Evolutionary conservation across 2,329 filamentous ascomycete species (phyloP).

Genomic region (Paracoccidioides brasiliensis): DNA sequence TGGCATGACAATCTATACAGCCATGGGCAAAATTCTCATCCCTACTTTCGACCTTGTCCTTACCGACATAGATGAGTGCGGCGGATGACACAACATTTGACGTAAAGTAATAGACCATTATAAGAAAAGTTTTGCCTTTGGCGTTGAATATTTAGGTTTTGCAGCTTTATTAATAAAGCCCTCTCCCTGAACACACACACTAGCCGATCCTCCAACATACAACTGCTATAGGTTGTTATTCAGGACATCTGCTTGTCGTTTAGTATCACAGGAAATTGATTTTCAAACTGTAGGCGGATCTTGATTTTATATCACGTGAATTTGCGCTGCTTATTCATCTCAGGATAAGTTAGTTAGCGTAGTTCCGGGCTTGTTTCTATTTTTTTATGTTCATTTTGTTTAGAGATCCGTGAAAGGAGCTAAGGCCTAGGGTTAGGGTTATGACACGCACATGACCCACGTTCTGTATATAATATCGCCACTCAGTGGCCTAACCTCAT

Average conservation of each 20-base stretch:
- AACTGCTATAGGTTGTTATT: background rate
- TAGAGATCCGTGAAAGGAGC: no score
- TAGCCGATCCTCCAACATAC: background rate
- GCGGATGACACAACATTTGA: conserved; percentile 70
- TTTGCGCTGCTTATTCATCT: background rate
- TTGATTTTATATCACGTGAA: background rate
- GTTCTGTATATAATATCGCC: no score
- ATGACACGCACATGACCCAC: no score
- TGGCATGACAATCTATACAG: conserved; percentile 4
- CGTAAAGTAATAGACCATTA: conserved; percentile 93
- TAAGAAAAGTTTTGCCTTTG: conserved; percentile 6
- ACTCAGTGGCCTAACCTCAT: no score
- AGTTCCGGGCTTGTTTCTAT: background rate
- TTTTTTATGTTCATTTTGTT: no score
- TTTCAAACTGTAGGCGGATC: background rate
- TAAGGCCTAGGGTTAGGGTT: no score
- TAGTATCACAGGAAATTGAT: background rate
- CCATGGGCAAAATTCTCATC: background rate
- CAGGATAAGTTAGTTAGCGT: background rate
- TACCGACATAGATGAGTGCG: conserved; percentile 89
- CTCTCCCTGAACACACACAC: background rate
- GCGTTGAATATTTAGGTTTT: background rate
- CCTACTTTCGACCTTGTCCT: conserved; percentile 97
- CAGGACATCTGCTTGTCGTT: no score
- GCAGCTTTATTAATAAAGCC: background rate